Evolutionary conservation across 164 flowering plant species (phyloP).

Genomic region (Liriodendron chinense): DNA sequence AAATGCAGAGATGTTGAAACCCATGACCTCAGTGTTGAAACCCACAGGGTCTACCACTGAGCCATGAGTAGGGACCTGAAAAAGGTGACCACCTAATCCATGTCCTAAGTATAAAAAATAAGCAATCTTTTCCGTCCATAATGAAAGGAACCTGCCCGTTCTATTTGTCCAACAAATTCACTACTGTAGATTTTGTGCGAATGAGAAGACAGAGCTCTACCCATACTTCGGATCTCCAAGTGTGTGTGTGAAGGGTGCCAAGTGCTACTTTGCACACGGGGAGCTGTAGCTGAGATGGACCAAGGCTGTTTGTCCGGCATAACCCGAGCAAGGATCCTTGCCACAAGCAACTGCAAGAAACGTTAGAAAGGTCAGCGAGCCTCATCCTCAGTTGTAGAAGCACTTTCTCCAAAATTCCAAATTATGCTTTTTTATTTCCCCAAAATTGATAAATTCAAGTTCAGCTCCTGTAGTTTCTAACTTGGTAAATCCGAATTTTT

Average conservation of each 20-base stretch:
- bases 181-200: neutral
- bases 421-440: too few species aligned
- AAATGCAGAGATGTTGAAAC: slow-evolving; percentile 18
- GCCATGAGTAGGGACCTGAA: too few species aligned
- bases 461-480: neutral
- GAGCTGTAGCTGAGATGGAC: slow-evolving; percentile 23
- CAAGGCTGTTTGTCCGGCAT: neutral
- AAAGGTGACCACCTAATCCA: slow-evolving; percentile 30
- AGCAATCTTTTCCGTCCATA: too few species aligned
- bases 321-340: slow-evolving; percentile 15
- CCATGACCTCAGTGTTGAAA: too few species aligned
- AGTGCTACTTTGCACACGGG: slow-evolving; percentile 41
- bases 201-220: slow-evolving; percentile 30
- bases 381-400: neutral
- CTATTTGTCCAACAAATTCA: too few species aligned
- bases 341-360: neutral
- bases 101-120: too few species aligned
- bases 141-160: too few species aligned
- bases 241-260: slow-evolving; percentile 47
- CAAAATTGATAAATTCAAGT: neutral
- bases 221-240: slow-evolving; percentile 37
- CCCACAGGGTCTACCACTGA: too few species aligned
- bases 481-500: too few species aligned
- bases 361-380: neutral
- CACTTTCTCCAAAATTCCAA: neutral